Evolutionary conservation across 805 yeast genomes (phyloP).

Genomic region (Schizosaccharomyces japonicus): DNA sequence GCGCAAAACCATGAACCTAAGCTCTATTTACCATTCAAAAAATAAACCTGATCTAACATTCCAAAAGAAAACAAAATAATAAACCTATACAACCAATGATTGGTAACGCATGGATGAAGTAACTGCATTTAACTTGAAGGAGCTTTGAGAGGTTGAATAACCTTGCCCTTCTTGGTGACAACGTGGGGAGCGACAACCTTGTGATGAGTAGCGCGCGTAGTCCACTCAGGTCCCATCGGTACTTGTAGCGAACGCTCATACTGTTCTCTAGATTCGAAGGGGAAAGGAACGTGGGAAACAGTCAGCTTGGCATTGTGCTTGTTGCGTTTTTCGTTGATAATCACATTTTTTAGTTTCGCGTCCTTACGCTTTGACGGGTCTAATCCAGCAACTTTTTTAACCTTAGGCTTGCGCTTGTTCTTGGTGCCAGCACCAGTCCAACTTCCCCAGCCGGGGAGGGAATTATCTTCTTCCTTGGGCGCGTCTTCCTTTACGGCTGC

Average conservation of each 20-base stretch:
- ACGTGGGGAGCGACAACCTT: slow-evolving; percentile 72
- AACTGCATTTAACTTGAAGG: no score
- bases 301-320: slow-evolving; percentile 70
- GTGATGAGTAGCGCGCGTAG: slow-evolving; percentile 67
- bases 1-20: no score
- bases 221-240: slow-evolving; percentile 97
- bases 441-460: slow-evolving; percentile 93
- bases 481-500: slow-evolving; percentile 50
- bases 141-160: slow-evolving; percentile 62
- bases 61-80: no score
- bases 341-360: slow-evolving; percentile 51
- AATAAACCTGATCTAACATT: no score
- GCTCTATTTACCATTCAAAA: no score
- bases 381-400: slow-evolving; percentile 54
- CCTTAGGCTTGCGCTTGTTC: slow-evolving; percentile 19
- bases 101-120: no score
- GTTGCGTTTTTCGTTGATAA: slow-evolving; percentile 66
- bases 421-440: slow-evolving; percentile 59
- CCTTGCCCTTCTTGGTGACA: slow-evolving; percentile 63
- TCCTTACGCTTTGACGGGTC: slow-evolving; percentile 56
- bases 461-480: slow-evolving; percentile 62
- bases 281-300: slow-evolving; percentile 80
- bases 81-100: no score
- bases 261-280: slow-evolving; percentile 78
- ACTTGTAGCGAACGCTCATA: slow-evolving; percentile 79